Evolutionary conservation across 345 rosid genomes (phyloP).

Genomic region (Corchorus capsularis): DNA sequence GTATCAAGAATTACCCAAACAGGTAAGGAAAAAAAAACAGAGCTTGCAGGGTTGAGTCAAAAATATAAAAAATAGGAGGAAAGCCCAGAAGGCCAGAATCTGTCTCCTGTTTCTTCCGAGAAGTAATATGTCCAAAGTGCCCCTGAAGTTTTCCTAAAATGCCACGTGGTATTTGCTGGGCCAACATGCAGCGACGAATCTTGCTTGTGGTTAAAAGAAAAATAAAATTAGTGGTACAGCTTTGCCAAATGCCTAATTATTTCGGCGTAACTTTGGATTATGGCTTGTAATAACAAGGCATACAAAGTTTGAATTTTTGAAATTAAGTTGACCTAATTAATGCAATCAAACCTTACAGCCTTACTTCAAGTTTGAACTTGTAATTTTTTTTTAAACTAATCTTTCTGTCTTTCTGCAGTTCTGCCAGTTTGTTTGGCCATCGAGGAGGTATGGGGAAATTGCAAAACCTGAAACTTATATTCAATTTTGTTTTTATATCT

Average conservation of each 20-base stretch:
- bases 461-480: not conserved
- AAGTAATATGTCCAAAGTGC: not conserved
- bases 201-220: not conserved
- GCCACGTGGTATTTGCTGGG: not conserved
- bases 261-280: not conserved
- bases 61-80: not conserved
- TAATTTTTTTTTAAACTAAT: not conserved
- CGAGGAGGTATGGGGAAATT: not conserved
- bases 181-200: not conserved
- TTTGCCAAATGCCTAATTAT: no score
- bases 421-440: not conserved
- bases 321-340: not conserved
- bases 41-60: not conserved
- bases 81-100: not conserved
- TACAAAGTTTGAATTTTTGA: not conserved
- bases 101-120: not conserved
- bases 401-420: not conserved
- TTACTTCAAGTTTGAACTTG: not conserved
- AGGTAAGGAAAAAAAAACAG: not conserved
- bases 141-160: not conserved
- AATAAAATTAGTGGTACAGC: not conserved
- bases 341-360: not conserved
- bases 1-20: slow-evolving; percentile 20
- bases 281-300: not conserved
- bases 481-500: no score